Evolutionary conservation across 331 rosid species (phyloP).

Genomic region (Acacia pycnantha): DNA sequence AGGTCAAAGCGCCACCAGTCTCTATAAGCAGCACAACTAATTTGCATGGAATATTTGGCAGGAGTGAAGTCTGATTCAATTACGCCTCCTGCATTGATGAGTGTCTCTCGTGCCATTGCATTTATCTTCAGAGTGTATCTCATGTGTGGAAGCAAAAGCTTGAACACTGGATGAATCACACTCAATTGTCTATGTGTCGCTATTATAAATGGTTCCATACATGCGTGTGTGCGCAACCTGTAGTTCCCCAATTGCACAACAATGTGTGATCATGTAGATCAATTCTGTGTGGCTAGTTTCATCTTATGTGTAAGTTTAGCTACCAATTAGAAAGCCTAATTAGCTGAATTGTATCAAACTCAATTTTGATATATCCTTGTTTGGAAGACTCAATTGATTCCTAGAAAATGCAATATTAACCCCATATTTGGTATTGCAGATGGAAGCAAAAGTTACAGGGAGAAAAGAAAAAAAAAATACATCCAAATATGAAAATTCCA

Average conservation of each 20-base stretch:
- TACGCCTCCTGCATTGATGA: constrained; percentile 63
- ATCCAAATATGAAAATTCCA: too few species aligned
- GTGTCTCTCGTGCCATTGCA: constrained; percentile 60
- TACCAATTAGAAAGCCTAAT: not conserved
- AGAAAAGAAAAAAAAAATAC: not conserved
- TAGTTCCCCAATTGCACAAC: not conserved
- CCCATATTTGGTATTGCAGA: not conserved
- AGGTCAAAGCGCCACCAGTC: constrained; percentile 76
- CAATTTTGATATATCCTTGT: not conserved
- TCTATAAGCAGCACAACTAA: constrained; percentile 70
- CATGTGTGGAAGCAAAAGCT: constrained; percentile 89
- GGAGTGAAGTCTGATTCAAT: constrained; percentile 74
- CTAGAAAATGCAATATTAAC: not conserved
- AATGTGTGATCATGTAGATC: too few species aligned
- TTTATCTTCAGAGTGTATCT: constrained; percentile 76
- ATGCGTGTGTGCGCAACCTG: constrained; percentile 78
- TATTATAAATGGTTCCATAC: constrained; percentile 74
- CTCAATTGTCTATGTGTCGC: constrained; percentile 87
- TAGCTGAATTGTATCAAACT: not conserved
- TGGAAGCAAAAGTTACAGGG: not conserved
- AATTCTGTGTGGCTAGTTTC: too few species aligned
- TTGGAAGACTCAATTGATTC: not conserved
- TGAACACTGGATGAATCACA: constrained; percentile 86
- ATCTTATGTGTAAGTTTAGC: not conserved
- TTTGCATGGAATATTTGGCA: constrained; percentile 75